These are phyloP conservation scores for Fusarium pseudograminearum DNA, from an alignment of 2,329 filamentous ascomycete genomes.

Conservation along the genomic window DNA sequence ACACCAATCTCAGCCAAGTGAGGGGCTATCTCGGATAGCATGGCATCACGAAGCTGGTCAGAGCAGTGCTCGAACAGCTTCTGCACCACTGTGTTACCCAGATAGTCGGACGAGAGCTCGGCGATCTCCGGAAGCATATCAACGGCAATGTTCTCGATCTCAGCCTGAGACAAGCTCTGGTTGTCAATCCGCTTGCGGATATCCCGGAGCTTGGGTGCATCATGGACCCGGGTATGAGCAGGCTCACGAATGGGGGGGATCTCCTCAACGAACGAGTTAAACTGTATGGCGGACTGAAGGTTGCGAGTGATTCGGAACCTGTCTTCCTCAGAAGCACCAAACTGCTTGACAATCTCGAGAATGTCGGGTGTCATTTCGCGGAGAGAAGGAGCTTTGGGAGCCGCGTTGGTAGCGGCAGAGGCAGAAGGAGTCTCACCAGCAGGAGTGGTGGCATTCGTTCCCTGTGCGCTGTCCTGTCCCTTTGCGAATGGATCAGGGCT, in stretches of 20 bases:
- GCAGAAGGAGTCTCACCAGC: slow-evolving; percentile 54
- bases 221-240: slow-evolving; percentile 87
- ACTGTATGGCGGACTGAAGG: slow-evolving; percentile 82
- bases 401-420: slow-evolving; percentile 52
- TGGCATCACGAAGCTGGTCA: slow-evolving; percentile 88
- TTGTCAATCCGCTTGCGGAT: slow-evolving; percentile 99
- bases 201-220: slow-evolving; percentile 93
- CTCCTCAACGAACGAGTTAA: slow-evolving; percentile 78
- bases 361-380: slow-evolving; percentile 86
- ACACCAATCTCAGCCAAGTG: slow-evolving; percentile 96
- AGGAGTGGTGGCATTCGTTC: slow-evolving; percentile 46
- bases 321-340: slow-evolving; percentile 87
- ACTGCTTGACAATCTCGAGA: slow-evolving; percentile 84
- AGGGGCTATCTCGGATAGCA: slow-evolving; percentile 88
- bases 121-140: slow-evolving; percentile 98
- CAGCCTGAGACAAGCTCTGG: slow-evolving; percentile 82
- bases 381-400: slow-evolving; percentile 78
- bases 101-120: slow-evolving; percentile 93
- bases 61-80: slow-evolving; percentile 98
- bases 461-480: slow-evolving; percentile 60
- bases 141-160: slow-evolving; percentile 91
- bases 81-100: slow-evolving; percentile 99
- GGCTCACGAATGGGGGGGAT: slow-evolving; percentile 92
- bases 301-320: slow-evolving; percentile 76
- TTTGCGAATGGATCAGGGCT: slow-evolving; percentile 87